Evolutionary conservation across 345 rosid species (phyloP).

Genomic region (Theobroma cacao): DNA sequence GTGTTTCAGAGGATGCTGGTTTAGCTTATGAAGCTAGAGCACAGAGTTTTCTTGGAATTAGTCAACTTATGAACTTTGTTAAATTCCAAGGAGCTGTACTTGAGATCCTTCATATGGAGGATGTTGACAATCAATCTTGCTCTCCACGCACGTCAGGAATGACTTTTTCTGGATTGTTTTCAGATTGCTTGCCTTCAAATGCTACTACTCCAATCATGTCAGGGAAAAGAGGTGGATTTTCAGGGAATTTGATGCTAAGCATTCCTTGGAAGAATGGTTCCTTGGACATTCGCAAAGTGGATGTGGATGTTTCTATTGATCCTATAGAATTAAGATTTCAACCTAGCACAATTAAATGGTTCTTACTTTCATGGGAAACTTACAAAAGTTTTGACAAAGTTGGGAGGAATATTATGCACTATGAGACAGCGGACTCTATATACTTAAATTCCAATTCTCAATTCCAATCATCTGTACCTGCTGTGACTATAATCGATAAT

Average conservation of each 20-base stretch:
- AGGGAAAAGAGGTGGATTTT: conserved; percentile 69
- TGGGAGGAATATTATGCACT: conserved; percentile 14
- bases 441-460: conserved; percentile 41
- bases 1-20: conserved; percentile 55
- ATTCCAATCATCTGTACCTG: conserved; percentile 32
- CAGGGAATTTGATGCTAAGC: conserved; percentile 77
- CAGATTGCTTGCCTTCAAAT: conserved; percentile 23
- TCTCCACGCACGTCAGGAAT: conserved; percentile 19
- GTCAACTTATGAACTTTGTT: conserved; percentile 65
- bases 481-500: conserved; percentile 27
- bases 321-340: conserved; percentile 75
- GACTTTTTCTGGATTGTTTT: conserved; percentile 22
- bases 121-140: conserved; percentile 29
- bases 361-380: conserved; percentile 54
- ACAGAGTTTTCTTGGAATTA: conserved; percentile 67
- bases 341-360: conserved; percentile 70
- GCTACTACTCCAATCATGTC: conserved; percentile 50
- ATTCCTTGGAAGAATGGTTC: conserved; percentile 97
- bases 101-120: conserved; percentile 69
- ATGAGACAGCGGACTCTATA: conserved; percentile 38
- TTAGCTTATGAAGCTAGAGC: conserved; percentile 27
- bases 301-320: conserved; percentile 71
- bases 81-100: conserved; percentile 74
- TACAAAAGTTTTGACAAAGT: conserved; percentile 36
- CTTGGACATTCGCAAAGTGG: conserved; percentile 80